phyloP scores from a whole-genome alignment of 129 eudicot species.

The Ambrosia trifida region DNA sequence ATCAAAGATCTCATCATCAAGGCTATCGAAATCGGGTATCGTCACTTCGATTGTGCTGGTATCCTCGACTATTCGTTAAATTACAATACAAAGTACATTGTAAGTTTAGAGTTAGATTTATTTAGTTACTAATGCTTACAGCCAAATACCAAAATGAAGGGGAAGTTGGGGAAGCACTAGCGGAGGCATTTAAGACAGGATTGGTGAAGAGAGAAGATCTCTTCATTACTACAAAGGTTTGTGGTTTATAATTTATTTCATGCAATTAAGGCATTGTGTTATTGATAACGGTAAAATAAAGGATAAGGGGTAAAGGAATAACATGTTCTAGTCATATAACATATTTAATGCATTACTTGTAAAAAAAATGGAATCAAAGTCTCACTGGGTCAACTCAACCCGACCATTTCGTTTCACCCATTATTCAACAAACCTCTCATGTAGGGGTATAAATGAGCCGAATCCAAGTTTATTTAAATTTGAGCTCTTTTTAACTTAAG shows the following conservation, averaged over 20 bases:
- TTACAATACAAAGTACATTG: background rate
- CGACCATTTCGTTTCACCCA: background rate
- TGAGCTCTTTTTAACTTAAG: too few relatives aligned
- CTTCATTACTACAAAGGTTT: slow-evolving; percentile 85
- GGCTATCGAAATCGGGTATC: slow-evolving; percentile 80
- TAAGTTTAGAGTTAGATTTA: background rate
- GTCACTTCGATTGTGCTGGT: slow-evolving; percentile 96
- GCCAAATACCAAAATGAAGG: slow-evolving; percentile 85
- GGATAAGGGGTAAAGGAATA: too few relatives aligned
- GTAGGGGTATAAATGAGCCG: background rate
- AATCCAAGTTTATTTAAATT: too few relatives aligned
- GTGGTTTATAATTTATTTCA: slow-evolving; percentile 16
- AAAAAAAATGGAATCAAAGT: background rate
- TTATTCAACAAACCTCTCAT: background rate
- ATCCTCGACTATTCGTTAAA: background rate
- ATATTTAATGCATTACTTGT: background rate
- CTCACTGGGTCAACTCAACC: background rate
- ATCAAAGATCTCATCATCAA: slow-evolving; percentile 62
- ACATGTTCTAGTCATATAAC: background rate
- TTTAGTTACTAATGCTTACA: slow-evolving; percentile 32
- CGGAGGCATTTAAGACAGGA: slow-evolving; percentile 69
- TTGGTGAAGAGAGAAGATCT: slow-evolving; percentile 90
- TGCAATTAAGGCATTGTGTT: background rate
- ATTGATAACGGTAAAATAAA: background rate
- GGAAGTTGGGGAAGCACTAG: slow-evolving; percentile 89